phyloP scores from a whole-genome alignment of 2,329 filamentous ascomycete species.

The Dothistroma septosporum region DNA sequence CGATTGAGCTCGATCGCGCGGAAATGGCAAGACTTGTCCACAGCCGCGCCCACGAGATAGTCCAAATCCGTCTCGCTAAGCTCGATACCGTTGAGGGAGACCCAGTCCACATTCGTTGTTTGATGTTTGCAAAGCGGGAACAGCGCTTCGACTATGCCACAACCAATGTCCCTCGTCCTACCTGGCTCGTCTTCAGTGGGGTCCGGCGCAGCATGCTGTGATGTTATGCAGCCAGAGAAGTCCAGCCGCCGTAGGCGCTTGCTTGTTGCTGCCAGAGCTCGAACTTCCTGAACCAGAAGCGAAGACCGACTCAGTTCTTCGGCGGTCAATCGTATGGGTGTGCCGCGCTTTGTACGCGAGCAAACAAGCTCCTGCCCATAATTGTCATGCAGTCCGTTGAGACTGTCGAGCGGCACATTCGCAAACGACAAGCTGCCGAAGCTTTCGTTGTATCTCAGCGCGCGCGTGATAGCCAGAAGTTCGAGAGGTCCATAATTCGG shows the following conservation, averaged over 20 bases:
- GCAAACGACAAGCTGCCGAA: conserved; percentile 66
- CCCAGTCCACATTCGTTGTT: conserved; percentile 67
- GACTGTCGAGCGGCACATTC: conserved; percentile 58
- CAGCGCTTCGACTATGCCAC: conserved; percentile 65
- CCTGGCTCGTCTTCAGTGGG: conserved; percentile 40
- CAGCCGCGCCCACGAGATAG: conserved; percentile 62
- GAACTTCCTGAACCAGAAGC: conserved; percentile 64
- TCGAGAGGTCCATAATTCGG: conserved; percentile 58
- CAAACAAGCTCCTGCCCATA: conserved; percentile 61
- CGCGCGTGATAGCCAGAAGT: conserved; percentile 65
- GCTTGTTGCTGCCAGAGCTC: conserved; percentile 63
- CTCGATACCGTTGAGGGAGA: conserved; percentile 63
- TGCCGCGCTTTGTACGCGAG: conserved; percentile 53
- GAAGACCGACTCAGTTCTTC: conserved; percentile 54
- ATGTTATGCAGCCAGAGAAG: conserved; percentile 59
- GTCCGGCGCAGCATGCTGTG: conserved; percentile 46
- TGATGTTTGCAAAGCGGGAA: conserved; percentile 64
- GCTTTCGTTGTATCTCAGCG: conserved; percentile 66
- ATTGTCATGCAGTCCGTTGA: conserved; percentile 59
- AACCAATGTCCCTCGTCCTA: conserved; percentile 55
- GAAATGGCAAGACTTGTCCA: conserved; percentile 60
- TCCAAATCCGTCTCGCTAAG: conserved; percentile 69
- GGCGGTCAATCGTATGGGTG: conserved; percentile 52
- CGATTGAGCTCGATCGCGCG: conserved; percentile 64
- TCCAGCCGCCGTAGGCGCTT: conserved; percentile 60